These are phyloP conservation scores for Penicillium lividum DNA, from an alignment of 495 filamentous ascomycete genomes.

Conservation along the genomic window DNA sequence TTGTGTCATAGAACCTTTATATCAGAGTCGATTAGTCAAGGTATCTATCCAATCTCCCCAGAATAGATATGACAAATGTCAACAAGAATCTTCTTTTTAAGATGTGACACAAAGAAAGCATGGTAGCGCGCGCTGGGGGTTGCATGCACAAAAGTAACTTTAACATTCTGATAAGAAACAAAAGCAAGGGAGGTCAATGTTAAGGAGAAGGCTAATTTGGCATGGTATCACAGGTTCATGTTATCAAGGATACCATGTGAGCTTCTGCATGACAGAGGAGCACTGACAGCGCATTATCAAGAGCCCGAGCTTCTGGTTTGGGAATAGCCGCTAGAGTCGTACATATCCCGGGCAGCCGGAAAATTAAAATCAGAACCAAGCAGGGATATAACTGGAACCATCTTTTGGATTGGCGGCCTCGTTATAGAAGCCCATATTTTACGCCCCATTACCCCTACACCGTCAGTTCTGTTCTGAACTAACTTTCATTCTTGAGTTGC, in stretches of 20 bases:
- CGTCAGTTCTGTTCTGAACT: slow-evolving; percentile 3
- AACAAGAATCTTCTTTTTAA: neutral
- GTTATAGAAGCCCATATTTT: neutral
- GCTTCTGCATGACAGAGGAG: slow-evolving; percentile 4
- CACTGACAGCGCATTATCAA: neutral
- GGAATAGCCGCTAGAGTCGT: slow-evolving; percentile 4
- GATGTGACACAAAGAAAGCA: neutral
- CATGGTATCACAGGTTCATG: neutral
- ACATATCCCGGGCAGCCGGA: slow-evolving; percentile 4
- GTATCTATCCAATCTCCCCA: neutral
- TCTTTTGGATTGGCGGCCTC: neutral
- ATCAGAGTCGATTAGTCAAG: neutral
- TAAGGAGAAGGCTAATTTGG: neutral
- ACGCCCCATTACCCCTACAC: slow-evolving; percentile 1
- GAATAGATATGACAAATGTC: neutral
- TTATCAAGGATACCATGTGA: slow-evolving; percentile 15
- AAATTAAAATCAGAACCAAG: slow-evolving; percentile 10
- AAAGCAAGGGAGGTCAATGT: neutral
- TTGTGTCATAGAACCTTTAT: neutral
- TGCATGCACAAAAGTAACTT: neutral
- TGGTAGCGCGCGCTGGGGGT: neutral
- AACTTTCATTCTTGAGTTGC: slow-evolving; percentile 2
- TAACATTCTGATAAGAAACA: neutral
- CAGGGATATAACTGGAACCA: neutral
- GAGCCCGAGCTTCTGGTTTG: slow-evolving; percentile 8